Evolutionary conservation across 805 yeast species (phyloP).

Genomic region (Cyberlindnera suaveolens): DNA sequence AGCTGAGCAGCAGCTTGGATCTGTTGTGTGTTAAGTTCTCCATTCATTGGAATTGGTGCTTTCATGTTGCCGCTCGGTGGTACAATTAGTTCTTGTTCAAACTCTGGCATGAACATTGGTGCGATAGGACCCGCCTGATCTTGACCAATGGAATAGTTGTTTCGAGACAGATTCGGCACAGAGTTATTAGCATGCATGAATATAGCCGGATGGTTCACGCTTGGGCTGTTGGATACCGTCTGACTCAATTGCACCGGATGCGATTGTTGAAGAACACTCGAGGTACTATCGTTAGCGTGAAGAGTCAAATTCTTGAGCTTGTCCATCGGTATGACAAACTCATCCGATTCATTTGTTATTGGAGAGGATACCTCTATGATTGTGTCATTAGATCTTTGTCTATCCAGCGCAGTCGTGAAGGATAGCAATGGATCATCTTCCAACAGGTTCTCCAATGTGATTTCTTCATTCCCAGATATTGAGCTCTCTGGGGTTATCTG

Average conservation of each 20-base stretch:
- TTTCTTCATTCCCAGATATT: constrained; percentile 5
- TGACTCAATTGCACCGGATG: background rate
- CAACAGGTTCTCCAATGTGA: constrained; percentile 20
- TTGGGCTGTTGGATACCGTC: background rate
- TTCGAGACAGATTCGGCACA: constrained; percentile 1
- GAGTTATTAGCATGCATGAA: background rate
- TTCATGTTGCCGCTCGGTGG: no score
- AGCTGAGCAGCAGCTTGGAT: constrained; percentile 12
- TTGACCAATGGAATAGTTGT: background rate
- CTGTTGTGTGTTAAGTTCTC: background rate
- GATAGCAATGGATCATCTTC: constrained; percentile 24
- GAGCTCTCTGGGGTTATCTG: constrained; percentile 1
- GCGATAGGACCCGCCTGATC: constrained; percentile 1
- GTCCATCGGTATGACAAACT: background rate
- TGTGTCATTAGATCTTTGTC: constrained; percentile 25
- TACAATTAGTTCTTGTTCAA: no score
- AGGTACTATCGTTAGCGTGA: background rate
- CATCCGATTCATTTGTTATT: constrained; percentile 1
- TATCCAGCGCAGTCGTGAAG: constrained; percentile 21
- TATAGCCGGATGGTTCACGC: background rate
- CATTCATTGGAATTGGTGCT: background rate
- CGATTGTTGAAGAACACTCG: constrained; percentile 6
- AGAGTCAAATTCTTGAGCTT: background rate
- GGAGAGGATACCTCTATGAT: constrained; percentile 20
- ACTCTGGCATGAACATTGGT: background rate